phyloP scores from a whole-genome alignment of 371 early-diverging fungal species.

The Rhizopus sp. region DNA sequence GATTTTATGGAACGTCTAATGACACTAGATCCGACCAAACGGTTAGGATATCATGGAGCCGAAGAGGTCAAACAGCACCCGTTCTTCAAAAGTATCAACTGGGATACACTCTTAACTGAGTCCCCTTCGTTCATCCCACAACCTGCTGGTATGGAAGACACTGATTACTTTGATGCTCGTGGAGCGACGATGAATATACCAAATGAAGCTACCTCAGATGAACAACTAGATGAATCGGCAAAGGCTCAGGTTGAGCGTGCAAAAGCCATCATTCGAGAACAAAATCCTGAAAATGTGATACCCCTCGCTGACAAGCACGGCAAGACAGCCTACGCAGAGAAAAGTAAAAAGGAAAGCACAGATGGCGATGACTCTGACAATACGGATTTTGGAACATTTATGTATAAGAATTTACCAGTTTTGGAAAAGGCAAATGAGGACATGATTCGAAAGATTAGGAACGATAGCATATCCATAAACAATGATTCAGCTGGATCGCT shows the following conservation, averaged over 20 bases:
- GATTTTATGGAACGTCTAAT: conserved; percentile 88
- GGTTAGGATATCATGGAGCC: conserved; percentile 77
- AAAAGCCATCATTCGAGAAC: conserved; percentile 44
- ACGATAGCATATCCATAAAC: conserved; percentile 43
- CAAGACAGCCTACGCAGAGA: neutral
- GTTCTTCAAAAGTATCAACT: conserved; percentile 66
- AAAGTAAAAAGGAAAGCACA: neutral
- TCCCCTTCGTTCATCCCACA: conserved; percentile 88
- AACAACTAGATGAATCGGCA: conserved; percentile 20
- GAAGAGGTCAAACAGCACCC: conserved; percentile 71
- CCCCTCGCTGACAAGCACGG: conserved; percentile 4
- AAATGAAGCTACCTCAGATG: conserved; percentile 7
- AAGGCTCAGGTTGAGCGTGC: conserved; percentile 43
- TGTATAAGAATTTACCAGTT: conserved; percentile 86
- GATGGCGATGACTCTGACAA: conserved; percentile 23
- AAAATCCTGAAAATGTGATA: conserved; percentile 37
- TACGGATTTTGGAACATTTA: conserved; percentile 91
- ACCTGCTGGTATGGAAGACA: conserved; percentile 78
- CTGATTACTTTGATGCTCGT: conserved; percentile 92
- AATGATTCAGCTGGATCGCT: neutral
- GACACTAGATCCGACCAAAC: conserved; percentile 67
- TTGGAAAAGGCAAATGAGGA: conserved; percentile 91
- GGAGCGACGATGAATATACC: conserved; percentile 71
- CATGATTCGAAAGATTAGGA: conserved; percentile 67
- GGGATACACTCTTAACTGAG: conserved; percentile 67